phyloP scores from a whole-genome alignment of 148 eudicot genomes.

The Fagopyrum homotropicum region DNA sequence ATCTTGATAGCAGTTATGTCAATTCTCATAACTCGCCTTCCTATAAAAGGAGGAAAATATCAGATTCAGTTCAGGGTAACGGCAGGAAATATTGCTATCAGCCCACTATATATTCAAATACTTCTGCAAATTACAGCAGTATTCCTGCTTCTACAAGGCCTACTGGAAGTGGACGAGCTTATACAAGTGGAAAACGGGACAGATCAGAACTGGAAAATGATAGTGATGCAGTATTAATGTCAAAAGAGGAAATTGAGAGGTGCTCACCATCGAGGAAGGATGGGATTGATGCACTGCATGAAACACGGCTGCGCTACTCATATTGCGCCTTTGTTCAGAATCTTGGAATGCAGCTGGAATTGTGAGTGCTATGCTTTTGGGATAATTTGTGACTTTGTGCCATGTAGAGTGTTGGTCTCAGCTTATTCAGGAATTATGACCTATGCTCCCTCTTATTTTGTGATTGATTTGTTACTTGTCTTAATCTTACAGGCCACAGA shows the following conservation, averaged over 20 bases:
- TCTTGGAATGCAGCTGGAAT: constrained; percentile 67
- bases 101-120: constrained; percentile 19
- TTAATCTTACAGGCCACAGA: constrained; percentile 71
- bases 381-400: background rate
- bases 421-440: background rate
- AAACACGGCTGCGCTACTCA: constrained; percentile 73
- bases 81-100: constrained; percentile 32
- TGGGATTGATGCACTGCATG: constrained; percentile 79
- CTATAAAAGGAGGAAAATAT: constrained; percentile 60
- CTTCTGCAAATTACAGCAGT: constrained; percentile 18
- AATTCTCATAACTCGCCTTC: constrained; percentile 35
- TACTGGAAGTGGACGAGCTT: constrained; percentile 30
- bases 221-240: constrained; percentile 46
- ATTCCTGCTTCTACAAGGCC: constrained; percentile 27
- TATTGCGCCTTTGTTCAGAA: constrained; percentile 88
- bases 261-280: constrained; percentile 95
- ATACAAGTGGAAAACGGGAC: constrained; percentile 52
- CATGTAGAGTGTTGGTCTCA: background rate
- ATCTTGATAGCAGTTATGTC: constrained; percentile 19
- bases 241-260: constrained; percentile 86
- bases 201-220: constrained; percentile 55
- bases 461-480: constrained; percentile 2
- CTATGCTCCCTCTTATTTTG: background rate
- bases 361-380: constrained; percentile 45
- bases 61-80: constrained; percentile 40